Evolutionary conservation across 179 eudicot genomes (phyloP), one percentile per base, ranked within the genome.

Genomic region (Amaranthus tricolor): DNA sequence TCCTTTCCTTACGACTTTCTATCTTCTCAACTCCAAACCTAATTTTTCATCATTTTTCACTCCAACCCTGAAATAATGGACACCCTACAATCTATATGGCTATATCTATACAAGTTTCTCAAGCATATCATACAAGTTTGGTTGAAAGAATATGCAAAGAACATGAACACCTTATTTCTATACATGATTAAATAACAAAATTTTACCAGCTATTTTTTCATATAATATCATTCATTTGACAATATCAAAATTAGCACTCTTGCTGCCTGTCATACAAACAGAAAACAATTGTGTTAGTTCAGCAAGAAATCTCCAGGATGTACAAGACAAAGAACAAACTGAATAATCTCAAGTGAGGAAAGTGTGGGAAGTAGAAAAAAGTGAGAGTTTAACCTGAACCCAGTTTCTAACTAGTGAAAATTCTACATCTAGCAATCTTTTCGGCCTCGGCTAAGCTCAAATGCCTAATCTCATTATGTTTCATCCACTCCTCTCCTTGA

Each of bases 381-480:
- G 4, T 20, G 59, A 5, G 68, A 15, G 0, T 7, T 62, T 43
- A 13, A 58, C 53, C 51, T 62, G n/a, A n/a, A 59, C 69, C 57
- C n/a, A n/a, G 59, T n/a, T 17, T 24, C 40, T 62, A 70, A 31
- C 45, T 62, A 44, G 19, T 64, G 80, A 79, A 85, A 16, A 87
- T 79, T 82, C 95, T 85, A 68, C 77, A 85, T 73, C 80, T 86
- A 17, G 79, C 83, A 64, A 94, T 87, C 82, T 79, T 92, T 80
- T 88, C 91, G 13, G 87, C 93, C 81, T 92, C 93, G 12, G 75
- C 56, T 56, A 76, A 57, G 73, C 82, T 90, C 82, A 94, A 80
- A 81, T 90, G 93, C 78, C 93, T 84, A 62, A 92, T 84, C 64
- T 87, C 84, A 76, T 88, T 87, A 51, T 79, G 84, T 58, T 85